phyloP scores from a whole-genome alignment of 2,329 filamentous ascomycete species.

The Exophiala mesophila region DNA sequence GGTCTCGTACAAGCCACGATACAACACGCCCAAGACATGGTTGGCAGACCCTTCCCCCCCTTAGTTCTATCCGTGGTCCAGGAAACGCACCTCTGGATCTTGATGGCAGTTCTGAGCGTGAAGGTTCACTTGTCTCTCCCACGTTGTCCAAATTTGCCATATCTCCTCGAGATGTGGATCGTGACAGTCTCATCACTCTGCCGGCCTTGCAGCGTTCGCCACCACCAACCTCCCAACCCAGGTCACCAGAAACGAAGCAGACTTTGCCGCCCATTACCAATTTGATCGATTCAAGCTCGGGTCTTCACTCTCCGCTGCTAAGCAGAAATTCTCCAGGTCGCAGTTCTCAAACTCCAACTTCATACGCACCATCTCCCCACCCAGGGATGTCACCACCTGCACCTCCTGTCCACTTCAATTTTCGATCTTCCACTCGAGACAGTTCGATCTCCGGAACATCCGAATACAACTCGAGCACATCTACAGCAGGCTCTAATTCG shows the following conservation, averaged over 20 bases:
- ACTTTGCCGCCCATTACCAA: slow-evolving; percentile 39
- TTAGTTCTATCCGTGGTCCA: neutral
- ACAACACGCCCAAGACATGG: neutral
- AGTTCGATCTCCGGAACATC: slow-evolving; percentile 21
- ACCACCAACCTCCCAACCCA: slow-evolving; percentile 31
- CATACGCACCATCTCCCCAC: slow-evolving; percentile 33
- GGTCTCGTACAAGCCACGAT: neutral
- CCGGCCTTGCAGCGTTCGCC: slow-evolving; percentile 36
- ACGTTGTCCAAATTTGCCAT: slow-evolving; percentile 33
- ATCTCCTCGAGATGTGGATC: slow-evolving; percentile 29
- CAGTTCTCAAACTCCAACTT: slow-evolving; percentile 27
- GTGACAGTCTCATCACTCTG: slow-evolving; percentile 31
- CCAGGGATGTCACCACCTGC: slow-evolving; percentile 37
- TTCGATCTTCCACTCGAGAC: slow-evolving; percentile 16
- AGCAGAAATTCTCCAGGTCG: neutral
- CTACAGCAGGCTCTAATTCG: slow-evolving; percentile 15
- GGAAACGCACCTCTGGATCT: neutral
- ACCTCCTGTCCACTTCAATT: slow-evolving; percentile 29
- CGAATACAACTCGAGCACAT: slow-evolving; percentile 15
- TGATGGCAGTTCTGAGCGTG: slow-evolving; percentile 6
- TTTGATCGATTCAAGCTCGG: slow-evolving; percentile 29
- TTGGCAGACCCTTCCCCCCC: slow-evolving; percentile 12
- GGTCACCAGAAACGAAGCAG: slow-evolving; percentile 34
- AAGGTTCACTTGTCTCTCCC: slow-evolving; percentile 30
- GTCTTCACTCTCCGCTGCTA: neutral